These are phyloP conservation scores for Hypoxylon sp. DNA, from an alignment of 2,329 filamentous ascomycete genomes.

Conservation along the genomic window DNA sequence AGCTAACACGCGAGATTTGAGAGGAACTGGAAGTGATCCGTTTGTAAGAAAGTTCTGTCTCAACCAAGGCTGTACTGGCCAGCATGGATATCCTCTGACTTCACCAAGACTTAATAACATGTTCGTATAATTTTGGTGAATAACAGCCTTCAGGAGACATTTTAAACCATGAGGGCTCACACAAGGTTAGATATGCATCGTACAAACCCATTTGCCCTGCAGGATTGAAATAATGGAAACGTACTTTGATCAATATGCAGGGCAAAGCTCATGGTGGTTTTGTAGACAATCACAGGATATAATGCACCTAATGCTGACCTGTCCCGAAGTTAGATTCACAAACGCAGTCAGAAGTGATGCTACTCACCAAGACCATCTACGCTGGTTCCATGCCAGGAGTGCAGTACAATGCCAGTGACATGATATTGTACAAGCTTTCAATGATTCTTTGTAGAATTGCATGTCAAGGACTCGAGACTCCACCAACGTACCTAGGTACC, in stretches of 20 bases:
- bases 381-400: neutral
- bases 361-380: neutral
- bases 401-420: neutral
- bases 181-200: neutral
- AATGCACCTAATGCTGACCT: neutral
- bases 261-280: neutral
- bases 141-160: neutral
- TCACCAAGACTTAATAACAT: neutral
- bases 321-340: neutral
- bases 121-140: neutral
- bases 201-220: neutral
- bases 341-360: neutral
- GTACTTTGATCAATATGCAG: neutral
- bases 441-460: neutral
- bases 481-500: neutral
- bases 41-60: neutral
- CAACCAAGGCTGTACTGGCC: neutral
- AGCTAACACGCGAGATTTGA: neutral
- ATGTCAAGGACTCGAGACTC: neutral
- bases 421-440: neutral
- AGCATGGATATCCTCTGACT: neutral
- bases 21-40: neutral
- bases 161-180: neutral
- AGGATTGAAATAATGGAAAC: neutral
- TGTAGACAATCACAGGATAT: neutral